phyloP scores from a whole-genome alignment of 441 rosid genomes.

The Rhodomyrtus psidioides region DNA sequence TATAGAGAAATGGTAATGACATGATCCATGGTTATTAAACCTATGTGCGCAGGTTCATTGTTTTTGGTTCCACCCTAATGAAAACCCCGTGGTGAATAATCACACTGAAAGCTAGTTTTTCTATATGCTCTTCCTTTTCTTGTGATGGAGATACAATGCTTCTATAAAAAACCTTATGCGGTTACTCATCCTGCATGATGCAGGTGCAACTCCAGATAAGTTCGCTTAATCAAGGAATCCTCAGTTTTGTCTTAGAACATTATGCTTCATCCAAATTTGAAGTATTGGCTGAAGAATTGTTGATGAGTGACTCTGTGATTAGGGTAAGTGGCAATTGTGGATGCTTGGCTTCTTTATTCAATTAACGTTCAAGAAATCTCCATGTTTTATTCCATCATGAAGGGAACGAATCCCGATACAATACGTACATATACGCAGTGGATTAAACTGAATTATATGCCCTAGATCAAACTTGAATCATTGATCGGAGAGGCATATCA shows the following conservation, averaged over 20 bases:
- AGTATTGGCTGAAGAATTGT: slow-evolving; percentile 84
- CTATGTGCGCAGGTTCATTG: too few species aligned
- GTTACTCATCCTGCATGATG: not conserved
- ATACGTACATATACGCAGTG: too few species aligned
- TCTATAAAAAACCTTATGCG: not conserved
- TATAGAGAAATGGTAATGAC: too few species aligned
- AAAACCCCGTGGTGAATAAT: too few species aligned
- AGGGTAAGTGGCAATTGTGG: slow-evolving; percentile 38
- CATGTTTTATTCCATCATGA: not conserved
- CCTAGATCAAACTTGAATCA: too few species aligned
- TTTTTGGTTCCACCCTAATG: too few species aligned
- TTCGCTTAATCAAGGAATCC: slow-evolving; percentile 47
- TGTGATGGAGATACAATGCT: not conserved
- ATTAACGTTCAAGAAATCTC: not conserved
- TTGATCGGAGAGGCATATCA: too few species aligned
- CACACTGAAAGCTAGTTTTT: not conserved
- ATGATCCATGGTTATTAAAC: too few species aligned
- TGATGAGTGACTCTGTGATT: slow-evolving; percentile 76
- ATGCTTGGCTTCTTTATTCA: not conserved
- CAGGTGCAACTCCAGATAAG: slow-evolving; percentile 80
- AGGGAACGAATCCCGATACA: too few species aligned
- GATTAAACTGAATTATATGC: too few species aligned
- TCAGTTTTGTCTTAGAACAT: slow-evolving; percentile 81
- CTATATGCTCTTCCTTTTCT: not conserved
- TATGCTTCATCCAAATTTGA: slow-evolving; percentile 81